Evolutionary conservation across 371 early-diverging fungal genomes (phyloP).

Genomic region (Rhizomucor pusillus): DNA sequence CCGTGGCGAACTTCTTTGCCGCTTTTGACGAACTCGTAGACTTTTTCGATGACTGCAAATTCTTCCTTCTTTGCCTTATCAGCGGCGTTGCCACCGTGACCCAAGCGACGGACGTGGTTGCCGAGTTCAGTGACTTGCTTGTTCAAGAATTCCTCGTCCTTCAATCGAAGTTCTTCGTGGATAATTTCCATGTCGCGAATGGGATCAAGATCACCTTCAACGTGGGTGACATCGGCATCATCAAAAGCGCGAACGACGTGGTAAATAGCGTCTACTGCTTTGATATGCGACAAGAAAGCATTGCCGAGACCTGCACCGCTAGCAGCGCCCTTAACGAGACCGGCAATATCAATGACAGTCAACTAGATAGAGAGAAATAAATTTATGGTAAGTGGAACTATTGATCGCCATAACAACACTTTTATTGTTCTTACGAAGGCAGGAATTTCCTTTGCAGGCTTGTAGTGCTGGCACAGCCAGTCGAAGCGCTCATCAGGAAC

Average conservation of each 20-base stretch:
- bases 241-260: constrained; percentile 94
- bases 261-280: constrained; percentile 98
- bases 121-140: constrained; percentile 66
- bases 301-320: constrained; percentile 97
- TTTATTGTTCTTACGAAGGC: constrained; percentile 49
- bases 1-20: constrained; percentile 89
- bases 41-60: constrained; percentile 70
- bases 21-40: constrained; percentile 68
- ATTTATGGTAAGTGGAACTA: neutral
- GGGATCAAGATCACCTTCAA: constrained; percentile 96
- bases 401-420: neutral
- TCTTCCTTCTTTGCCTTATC: constrained; percentile 94
- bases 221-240: constrained; percentile 92
- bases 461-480: constrained; percentile 77
- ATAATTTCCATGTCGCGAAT: constrained; percentile 96
- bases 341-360: constrained; percentile 98
- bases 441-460: constrained; percentile 66
- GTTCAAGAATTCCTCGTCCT: constrained; percentile 89
- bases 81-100: constrained; percentile 73
- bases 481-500: constrained; percentile 95
- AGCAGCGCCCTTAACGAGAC: constrained; percentile 95
- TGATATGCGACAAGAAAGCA: constrained; percentile 96
- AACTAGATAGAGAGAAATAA: constrained; percentile 38
- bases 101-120: constrained; percentile 60
- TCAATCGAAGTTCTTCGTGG: constrained; percentile 92